Percentiles rank a stretch among this genome's conserved stretches.
These are phyloP conservation scores for Pichia sp. DNA, from an alignment of 1,139 yeast species.

Conservation along the genomic window DNA sequence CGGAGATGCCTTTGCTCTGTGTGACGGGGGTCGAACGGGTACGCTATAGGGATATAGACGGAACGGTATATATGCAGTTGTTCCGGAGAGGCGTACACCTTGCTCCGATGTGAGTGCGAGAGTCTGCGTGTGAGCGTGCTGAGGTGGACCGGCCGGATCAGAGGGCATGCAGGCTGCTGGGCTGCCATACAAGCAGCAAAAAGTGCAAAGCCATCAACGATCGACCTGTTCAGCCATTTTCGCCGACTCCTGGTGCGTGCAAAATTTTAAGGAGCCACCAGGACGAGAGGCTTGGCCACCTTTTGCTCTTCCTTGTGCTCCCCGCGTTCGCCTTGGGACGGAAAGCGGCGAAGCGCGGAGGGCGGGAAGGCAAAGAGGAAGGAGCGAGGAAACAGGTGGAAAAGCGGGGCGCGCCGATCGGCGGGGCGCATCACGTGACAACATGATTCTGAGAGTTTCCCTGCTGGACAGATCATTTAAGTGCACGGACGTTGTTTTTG, in stretches of 20 bases:
- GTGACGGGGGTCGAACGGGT: no score
- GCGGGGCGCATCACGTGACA: background rate
- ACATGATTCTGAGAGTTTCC: no score
- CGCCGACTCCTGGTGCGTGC: background rate
- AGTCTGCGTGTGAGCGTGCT: no score
- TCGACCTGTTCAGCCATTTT: background rate
- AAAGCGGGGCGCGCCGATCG: background rate
- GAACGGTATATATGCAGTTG: no score
- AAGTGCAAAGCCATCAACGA: constrained; percentile 6
- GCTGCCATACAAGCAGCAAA: background rate
- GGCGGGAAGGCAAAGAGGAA: background rate
- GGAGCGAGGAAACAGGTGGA: background rate
- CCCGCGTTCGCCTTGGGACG: background rate
- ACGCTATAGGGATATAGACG: no score
- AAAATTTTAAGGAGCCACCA: constrained; percentile 3
- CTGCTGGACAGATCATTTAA: background rate
- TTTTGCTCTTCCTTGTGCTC: background rate
- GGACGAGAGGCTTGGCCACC: constrained; percentile 3
- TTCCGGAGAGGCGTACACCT: no score
- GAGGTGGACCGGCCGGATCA: background rate
- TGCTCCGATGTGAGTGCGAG: no score
- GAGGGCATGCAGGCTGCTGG: background rate
- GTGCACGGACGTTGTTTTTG: background rate
- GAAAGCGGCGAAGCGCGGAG: background rate
- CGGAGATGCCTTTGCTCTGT: background rate